Percentiles rank a stretch among this genome's conserved stretches.
phyloP scores from a whole-genome alignment of 2,329 filamentous ascomycete genomes.

The Paecilomyces formosus region DNA sequence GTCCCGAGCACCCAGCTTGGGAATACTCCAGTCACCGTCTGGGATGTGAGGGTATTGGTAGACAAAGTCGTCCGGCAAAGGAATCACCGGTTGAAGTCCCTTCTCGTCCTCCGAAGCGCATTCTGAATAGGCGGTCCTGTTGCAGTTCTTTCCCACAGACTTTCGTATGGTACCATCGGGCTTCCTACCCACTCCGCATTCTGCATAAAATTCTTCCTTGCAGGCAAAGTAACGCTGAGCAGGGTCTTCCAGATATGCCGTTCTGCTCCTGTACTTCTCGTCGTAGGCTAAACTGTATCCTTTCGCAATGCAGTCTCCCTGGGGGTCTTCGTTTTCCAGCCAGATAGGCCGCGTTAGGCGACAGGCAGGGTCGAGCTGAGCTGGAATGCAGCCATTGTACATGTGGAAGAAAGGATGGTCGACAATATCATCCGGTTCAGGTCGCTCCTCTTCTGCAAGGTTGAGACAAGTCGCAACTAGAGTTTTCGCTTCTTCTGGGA shows the following conservation, averaged over 20 bases:
- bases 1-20: conserved; percentile 11
- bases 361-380: conserved; percentile 32
- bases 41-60: conserved; percentile 36
- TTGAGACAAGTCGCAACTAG: conserved; percentile 42
- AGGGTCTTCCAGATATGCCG: conserved; percentile 27
- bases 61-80: conserved; percentile 37
- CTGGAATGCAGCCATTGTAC: conserved; percentile 41
- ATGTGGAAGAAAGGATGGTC: conserved; percentile 45
- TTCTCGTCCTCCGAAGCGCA: conserved; percentile 39
- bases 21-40: conserved; percentile 35
- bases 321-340: conserved; percentile 37
- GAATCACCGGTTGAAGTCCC: conserved; percentile 38
- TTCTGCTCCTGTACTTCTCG: conserved; percentile 27
- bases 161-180: conserved; percentile 34
- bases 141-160: conserved; percentile 37
- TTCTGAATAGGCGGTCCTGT: conserved; percentile 40
- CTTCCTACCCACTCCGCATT: conserved; percentile 38
- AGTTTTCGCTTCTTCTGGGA: conserved; percentile 42
- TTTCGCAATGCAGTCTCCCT: conserved; percentile 36
- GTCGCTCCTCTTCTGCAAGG: conserved; percentile 40
- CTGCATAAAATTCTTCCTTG: conserved; percentile 35
- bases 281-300: conserved; percentile 39
- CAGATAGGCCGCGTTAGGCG: conserved; percentile 34
- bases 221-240: conserved; percentile 32
- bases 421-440: conserved; percentile 43